phyloP scores from a whole-genome alignment of 352 stramenopile genomes.

The Phytophthora megakarya region DNA sequence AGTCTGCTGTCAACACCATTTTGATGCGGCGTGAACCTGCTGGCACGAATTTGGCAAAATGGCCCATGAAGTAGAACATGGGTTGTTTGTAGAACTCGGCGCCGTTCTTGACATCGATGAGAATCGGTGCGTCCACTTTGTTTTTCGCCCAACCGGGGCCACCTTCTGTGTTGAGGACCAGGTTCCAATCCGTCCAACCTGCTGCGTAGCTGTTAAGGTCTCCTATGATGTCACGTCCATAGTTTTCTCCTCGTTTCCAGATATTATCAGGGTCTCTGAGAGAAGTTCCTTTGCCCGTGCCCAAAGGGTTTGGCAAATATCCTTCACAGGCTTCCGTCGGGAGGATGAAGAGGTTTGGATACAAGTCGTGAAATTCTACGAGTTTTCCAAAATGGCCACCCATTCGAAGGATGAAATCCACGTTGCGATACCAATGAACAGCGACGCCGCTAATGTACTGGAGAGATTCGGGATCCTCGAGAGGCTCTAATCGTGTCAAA shows the following conservation, averaged over 20 bases:
- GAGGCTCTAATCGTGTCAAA: slow-evolving; percentile 39
- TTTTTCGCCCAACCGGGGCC: slow-evolving; percentile 80
- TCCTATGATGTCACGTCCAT: slow-evolving; percentile 84
- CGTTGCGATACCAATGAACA: slow-evolving; percentile 87
- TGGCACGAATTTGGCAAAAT: slow-evolving; percentile 71
- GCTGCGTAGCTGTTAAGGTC: slow-evolving; percentile 79
- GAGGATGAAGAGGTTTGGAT: slow-evolving; percentile 79
- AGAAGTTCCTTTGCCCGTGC: slow-evolving; percentile 50
- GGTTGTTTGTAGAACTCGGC: too few relatives aligned
- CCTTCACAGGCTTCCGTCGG: slow-evolving; percentile 74
- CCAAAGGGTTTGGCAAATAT: slow-evolving; percentile 49
- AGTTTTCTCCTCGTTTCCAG: slow-evolving; percentile 78
- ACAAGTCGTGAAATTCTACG: slow-evolving; percentile 44
- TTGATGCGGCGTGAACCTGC: slow-evolving; percentile 48
- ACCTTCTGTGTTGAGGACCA: slow-evolving; percentile 66
- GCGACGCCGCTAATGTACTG: slow-evolving; percentile 82
- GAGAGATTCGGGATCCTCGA: slow-evolving; percentile 49
- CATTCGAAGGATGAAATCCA: slow-evolving; percentile 50
- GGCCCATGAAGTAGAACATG: too few relatives aligned
- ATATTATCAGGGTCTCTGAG: slow-evolving; percentile 33
- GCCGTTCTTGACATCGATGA: slow-evolving; percentile 6
- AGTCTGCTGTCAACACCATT: slow-evolving; percentile 25
- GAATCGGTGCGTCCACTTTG: slow-evolving; percentile 37
- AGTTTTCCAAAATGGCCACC: slow-evolving; percentile 53
- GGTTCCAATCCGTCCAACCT: slow-evolving; percentile 90